Evolutionary conservation across 768 basidiomycete genomes (phyloP).

Genomic region (Lanmaoa pseudosensibilis): DNA sequence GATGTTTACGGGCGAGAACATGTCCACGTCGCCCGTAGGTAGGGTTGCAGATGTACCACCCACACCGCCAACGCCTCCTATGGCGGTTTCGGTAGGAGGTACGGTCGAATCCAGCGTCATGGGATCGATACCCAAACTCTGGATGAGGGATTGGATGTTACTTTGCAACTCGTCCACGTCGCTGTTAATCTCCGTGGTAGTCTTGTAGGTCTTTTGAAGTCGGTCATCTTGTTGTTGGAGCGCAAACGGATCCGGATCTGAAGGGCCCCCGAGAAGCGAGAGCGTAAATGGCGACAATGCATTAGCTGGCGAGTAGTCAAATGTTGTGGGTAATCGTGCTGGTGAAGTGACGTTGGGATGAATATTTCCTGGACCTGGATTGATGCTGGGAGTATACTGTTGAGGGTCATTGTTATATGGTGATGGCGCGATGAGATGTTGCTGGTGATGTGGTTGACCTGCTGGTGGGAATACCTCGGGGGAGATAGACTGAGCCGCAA

Average conservation of each 20-base stretch:
- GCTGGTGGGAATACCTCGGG: conserved; percentile 23
- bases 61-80: conserved; percentile 15
- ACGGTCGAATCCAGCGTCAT: conserved; percentile 16
- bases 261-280: conserved; percentile 23
- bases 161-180: conserved; percentile 71
- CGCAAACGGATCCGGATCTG: conserved; percentile 34
- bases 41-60: background rate
- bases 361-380: background rate
- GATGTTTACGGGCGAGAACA: conserved; percentile 17
- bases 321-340: conserved; percentile 17
- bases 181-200: conserved; percentile 62
- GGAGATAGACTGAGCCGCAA: conserved; percentile 32
- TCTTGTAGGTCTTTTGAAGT: conserved; percentile 58
- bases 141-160: conserved; percentile 70
- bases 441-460: conserved; percentile 18
- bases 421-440: conserved; percentile 31
- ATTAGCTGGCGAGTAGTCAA: conserved; percentile 23
- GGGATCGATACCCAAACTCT: conserved; percentile 67
- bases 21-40: conserved; percentile 11
- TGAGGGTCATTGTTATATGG: conserved; percentile 24
- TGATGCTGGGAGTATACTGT: conserved; percentile 3
- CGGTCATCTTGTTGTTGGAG: conserved; percentile 41
- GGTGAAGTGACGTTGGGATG: conserved; percentile 11
- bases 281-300: conserved; percentile 26
- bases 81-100: conserved; percentile 5